Base-by-base conservation (phyloP, 495 filamentous ascomycete species). In the Talaromyces borbonicus region DNA sequence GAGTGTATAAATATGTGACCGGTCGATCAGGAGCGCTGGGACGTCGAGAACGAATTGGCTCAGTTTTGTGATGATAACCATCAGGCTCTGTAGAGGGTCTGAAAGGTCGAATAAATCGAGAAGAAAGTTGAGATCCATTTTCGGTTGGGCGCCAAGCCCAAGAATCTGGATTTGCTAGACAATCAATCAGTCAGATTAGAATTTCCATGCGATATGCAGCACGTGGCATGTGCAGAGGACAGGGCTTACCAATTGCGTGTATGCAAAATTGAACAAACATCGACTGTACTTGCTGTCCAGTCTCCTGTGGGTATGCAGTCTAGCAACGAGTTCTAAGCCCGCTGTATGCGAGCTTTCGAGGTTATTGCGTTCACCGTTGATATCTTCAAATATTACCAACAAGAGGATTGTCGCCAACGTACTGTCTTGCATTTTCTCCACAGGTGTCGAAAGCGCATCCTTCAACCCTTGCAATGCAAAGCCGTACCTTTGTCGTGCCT, bases 201-300 rank as follows among this genome's bases (percentile, higher is more conserved):
- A n/a, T n/a, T n/a, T n/a, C n/a, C n/a, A n/a, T n/a, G n/a, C n/a
- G n/a, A n/a, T n/a, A n/a, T n/a, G n/a, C n/a, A n/a, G n/a, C n/a
- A n/a, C 27, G 27, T 30, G 6, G 7, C 27, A 7, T 12, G 27
- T 30, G 12, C 14, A 1, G 18, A 9, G 16, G 33, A 8, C 12
- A 31, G 6, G 36, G 56, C 61, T 35, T 50, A 71, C 68, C 47
- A 56, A 65, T 43, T 67, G 66, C 12, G 60, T 53, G 56, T 62
- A 69, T 23, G 65, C 68, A 54, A 66, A 69, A 22, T 55, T 59
- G 29, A 71, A 68, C 50, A 71, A 51, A 50, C 60, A 63, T n/a
- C 65, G 54, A 22, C 68, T 65, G 22, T 56, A 59, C 18, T 53
- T 51, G 46, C 64, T 33, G 26, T 50, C 53, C 14, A 68, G 26